These are phyloP conservation scores for Juncus inflexus DNA, from an alignment of 176 grass and related monocot genomes.

Conservation along the genomic window DNA sequence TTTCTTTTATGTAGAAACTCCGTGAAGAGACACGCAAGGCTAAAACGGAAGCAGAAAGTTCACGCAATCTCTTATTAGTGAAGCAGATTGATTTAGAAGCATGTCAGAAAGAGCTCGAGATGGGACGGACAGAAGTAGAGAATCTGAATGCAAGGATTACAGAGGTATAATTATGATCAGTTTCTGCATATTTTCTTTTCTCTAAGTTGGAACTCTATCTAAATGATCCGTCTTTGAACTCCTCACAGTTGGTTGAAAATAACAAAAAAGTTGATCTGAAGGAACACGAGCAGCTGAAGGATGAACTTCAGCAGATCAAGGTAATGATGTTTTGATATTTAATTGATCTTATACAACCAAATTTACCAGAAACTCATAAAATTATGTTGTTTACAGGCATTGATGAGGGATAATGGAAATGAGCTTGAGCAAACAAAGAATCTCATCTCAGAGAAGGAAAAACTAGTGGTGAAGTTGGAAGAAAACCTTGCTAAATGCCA, in stretches of 20 bases:
- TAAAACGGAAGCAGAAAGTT: slow-evolving; percentile 66
- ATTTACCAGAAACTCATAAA: too few species aligned
- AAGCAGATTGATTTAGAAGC: slow-evolving; percentile 59
- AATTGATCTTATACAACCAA: background rate
- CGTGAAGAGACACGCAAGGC: slow-evolving; percentile 76
- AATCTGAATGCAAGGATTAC: slow-evolving; percentile 66
- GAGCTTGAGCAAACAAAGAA: slow-evolving; percentile 65
- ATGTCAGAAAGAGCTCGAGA: slow-evolving; percentile 56
- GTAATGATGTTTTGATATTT: slow-evolving; percentile 34
- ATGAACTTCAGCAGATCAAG: slow-evolving; percentile 74
- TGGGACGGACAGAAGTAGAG: slow-evolving; percentile 50
- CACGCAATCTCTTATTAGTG: slow-evolving; percentile 56
- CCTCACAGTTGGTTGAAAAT: slow-evolving; percentile 68
- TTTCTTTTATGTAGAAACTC: slow-evolving; percentile 53
- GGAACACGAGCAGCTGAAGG: slow-evolving; percentile 67
- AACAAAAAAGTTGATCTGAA: slow-evolving; percentile 66
- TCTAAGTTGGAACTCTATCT: slow-evolving; percentile 10
- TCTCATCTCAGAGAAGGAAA: slow-evolving; percentile 73
- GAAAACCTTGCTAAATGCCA: slow-evolving; percentile 55
- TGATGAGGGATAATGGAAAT: slow-evolving; percentile 40
- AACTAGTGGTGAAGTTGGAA: slow-evolving; percentile 54
- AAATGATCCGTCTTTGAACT: slow-evolving; percentile 11
- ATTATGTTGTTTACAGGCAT: slow-evolving; percentile 26
- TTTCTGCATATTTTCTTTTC: background rate
- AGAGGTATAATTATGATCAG: slow-evolving; percentile 50